These are phyloP conservation scores for Stentor coeruleus DNA, from an alignment of 73 alveolate species.

Conservation along the genomic window DNA sequence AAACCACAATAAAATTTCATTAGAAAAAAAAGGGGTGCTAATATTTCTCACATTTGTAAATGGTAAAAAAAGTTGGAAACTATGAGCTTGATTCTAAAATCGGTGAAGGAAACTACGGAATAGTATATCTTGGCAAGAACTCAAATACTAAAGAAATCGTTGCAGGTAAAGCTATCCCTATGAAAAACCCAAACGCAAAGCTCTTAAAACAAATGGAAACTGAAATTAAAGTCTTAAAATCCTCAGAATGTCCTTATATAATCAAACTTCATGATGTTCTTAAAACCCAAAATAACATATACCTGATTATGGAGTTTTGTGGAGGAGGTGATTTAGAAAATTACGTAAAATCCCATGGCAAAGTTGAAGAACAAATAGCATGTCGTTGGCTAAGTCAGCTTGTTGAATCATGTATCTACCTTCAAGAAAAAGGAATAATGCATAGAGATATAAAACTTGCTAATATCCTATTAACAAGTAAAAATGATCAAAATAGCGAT, in stretches of 20 bases:
- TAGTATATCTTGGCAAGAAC: constrained; percentile 67
- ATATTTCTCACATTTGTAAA: too few relatives aligned
- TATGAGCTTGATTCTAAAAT: constrained; percentile 60
- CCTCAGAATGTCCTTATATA: constrained; percentile 59
- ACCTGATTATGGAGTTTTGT: constrained; percentile 73
- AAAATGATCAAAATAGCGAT: constrained; percentile 48
- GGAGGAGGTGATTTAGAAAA: constrained; percentile 70
- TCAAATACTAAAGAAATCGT: constrained; percentile 58
- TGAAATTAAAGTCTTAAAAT: constrained; percentile 64
- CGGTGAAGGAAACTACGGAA: constrained; percentile 79
- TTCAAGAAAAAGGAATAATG: constrained; percentile 58
- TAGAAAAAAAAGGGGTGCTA: too few relatives aligned
- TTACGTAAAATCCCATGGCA: constrained; percentile 43
- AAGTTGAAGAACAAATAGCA: constrained; percentile 68
- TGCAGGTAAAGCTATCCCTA: constrained; percentile 63
- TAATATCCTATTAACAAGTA: constrained; percentile 46
- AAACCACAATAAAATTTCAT: too few relatives aligned
- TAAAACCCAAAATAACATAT: constrained; percentile 63
- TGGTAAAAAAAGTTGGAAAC: constrained; percentile 56
- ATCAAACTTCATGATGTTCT: constrained; percentile 68
- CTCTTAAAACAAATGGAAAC: constrained; percentile 47
- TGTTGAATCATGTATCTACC: constrained; percentile 56
- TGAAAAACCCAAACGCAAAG: constrained; percentile 51
- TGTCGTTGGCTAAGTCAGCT: constrained; percentile 61
- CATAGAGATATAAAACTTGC: constrained; percentile 78